Conservation (phyloP, 805 yeast genomes). For the Middelhovenomyces tepae region DNA sequence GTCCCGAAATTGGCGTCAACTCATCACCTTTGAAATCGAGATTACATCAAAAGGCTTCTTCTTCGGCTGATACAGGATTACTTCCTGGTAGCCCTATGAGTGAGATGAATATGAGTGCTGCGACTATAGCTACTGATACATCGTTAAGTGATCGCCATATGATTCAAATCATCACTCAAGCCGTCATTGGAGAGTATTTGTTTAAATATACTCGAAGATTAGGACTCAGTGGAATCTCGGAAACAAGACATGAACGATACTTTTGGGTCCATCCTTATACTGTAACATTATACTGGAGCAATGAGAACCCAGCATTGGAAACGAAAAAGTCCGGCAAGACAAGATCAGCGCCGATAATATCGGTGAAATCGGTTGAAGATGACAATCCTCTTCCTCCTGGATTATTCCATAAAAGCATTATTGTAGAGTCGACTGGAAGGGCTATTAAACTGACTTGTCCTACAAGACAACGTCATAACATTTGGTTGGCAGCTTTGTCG, state of each 20-base stretch:
- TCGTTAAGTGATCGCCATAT: slow-evolving; percentile 42
- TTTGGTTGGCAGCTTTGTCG: slow-evolving; percentile 80
- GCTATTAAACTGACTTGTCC: slow-evolving; percentile 77
- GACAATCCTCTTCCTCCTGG: slow-evolving; percentile 86
- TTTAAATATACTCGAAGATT: slow-evolving; percentile 79
- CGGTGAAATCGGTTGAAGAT: slow-evolving; percentile 75
- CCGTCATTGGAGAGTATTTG: slow-evolving; percentile 85
- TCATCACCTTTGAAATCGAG: too few relatives aligned
- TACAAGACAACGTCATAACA: slow-evolving; percentile 76
- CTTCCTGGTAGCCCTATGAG: slow-evolving; percentile 1
- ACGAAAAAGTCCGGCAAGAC: slow-evolving; percentile 47
- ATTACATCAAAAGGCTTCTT: too few relatives aligned
- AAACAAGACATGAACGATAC: slow-evolving; percentile 78
- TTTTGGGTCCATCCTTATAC: slow-evolving; percentile 97
- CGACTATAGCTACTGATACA: slow-evolving; percentile 18
- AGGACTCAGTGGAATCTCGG: slow-evolving; percentile 53
- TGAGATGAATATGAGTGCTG: slow-evolving; percentile 11
- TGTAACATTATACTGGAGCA: slow-evolving; percentile 83
- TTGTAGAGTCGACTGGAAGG: slow-evolving; percentile 60
- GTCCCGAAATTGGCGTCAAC: too few relatives aligned
- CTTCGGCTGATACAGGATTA: too few relatives aligned
- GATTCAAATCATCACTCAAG: slow-evolving; percentile 82
- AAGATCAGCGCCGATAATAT: slow-evolving; percentile 68
- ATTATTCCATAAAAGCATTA: slow-evolving; percentile 71
- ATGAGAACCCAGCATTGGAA: slow-evolving; percentile 66